phyloP scores from a whole-genome alignment of 169 alveolate species.

The Condylostoma magnum region DNA sequence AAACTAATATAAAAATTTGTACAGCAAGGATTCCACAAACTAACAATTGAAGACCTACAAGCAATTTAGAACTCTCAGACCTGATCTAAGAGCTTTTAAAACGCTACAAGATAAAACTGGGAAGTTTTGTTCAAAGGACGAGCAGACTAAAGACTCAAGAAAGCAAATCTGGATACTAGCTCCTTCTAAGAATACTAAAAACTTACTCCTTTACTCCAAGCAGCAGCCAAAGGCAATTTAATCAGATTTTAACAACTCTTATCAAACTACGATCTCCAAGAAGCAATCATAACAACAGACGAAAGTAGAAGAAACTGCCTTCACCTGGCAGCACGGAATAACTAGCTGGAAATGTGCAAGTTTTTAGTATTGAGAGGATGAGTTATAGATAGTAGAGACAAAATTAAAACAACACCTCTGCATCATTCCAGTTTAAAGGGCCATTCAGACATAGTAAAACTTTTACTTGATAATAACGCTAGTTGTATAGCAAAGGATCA shows the following conservation, averaged over 20 bases:
- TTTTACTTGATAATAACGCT: slow-evolving; percentile 39
- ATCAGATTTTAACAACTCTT: slow-evolving; percentile 52
- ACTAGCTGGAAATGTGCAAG: slow-evolving; percentile 46
- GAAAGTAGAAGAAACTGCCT: slow-evolving; percentile 59
- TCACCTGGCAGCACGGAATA: slow-evolving; percentile 66
- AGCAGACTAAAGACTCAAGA: slow-evolving; percentile 54
- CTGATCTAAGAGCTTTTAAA: slow-evolving; percentile 50
- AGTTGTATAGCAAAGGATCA: slow-evolving; percentile 45
- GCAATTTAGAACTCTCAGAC: slow-evolving; percentile 56
- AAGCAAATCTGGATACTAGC: slow-evolving; percentile 64
- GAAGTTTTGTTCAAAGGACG: slow-evolving; percentile 45
- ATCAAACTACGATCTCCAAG: slow-evolving; percentile 24
- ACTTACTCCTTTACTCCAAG: slow-evolving; percentile 43
- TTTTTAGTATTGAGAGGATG: slow-evolving; percentile 50
- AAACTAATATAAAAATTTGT: slow-evolving; percentile 58
- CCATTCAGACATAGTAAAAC: slow-evolving; percentile 34
- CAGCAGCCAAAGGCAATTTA: slow-evolving; percentile 61
- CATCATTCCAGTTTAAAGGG: slow-evolving; percentile 52
- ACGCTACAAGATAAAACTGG: slow-evolving; percentile 64
- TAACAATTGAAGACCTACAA: slow-evolving; percentile 69
- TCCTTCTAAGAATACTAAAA: slow-evolving; percentile 29
- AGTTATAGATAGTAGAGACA: slow-evolving; percentile 61
- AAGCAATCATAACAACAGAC: neutral
- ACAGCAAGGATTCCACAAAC: slow-evolving; percentile 64
- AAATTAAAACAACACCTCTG: slow-evolving; percentile 57